These are phyloP conservation scores for Capsella rubella DNA, from an alignment of 441 rosid genomes.

Conservation along the genomic window DNA sequence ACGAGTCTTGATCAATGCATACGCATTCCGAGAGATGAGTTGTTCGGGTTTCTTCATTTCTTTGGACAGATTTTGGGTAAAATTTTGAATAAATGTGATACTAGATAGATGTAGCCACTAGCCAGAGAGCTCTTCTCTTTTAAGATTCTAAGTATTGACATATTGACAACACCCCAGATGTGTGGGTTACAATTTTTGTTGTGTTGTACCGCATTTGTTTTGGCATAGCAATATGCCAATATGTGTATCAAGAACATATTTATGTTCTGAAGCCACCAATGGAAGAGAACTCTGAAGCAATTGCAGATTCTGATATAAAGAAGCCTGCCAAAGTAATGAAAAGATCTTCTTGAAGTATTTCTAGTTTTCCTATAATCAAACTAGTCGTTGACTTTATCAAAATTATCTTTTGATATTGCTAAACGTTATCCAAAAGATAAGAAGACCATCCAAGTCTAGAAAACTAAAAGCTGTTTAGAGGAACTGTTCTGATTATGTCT, in stretches of 20 bases:
- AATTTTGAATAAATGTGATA: slow-evolving; percentile 7
- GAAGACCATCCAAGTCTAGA: background rate
- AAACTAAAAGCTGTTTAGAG: background rate
- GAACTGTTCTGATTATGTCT: background rate
- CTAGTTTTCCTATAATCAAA: no score
- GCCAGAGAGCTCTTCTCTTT: background rate
- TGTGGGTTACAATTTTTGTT: background rate
- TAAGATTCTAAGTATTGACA: background rate
- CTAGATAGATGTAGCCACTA: slow-evolving; percentile 1
- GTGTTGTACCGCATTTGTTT: background rate
- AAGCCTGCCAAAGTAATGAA: background rate
- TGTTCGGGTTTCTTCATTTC: slow-evolving; percentile 7
- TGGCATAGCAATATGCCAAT: background rate
- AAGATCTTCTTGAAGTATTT: no score
- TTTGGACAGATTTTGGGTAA: slow-evolving; percentile 11
- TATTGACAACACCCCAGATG: background rate
- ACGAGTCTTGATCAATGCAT: slow-evolving; percentile 46
- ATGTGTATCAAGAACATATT: background rate
- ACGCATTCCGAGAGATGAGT: background rate
- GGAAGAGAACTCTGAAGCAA: background rate
- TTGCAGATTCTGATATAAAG: background rate
- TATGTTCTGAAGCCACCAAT: background rate
- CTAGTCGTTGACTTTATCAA: background rate
- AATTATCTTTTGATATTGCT: background rate
- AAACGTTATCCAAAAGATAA: background rate